Evolutionary conservation across 1,284 basidiomycete genomes (phyloP), one percentile per base, ranked within the genome.

Genomic region (Melampsora medusae): DNA sequence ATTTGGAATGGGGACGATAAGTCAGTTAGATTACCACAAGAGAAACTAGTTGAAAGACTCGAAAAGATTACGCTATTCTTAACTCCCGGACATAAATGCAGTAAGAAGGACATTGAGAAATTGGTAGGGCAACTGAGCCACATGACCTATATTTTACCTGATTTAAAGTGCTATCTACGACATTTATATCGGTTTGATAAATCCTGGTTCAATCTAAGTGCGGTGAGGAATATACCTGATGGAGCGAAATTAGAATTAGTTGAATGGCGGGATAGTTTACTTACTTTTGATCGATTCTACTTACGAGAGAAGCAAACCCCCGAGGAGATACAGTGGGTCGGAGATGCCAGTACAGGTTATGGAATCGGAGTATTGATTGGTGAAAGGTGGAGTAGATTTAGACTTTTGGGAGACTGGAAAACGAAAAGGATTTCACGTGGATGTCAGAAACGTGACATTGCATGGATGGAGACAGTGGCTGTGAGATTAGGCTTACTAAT

Each of bases 401-500:
- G 14, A 33, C 5, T 64, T 31, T 10, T 17, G 1, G 25, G 33
- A 12, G 25, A 28, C 1, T 64, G 61, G 61, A 33, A 42, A 12
- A 4, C 25, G 61, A 17, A 19, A 14, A 28, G 7, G 16, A 64
- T 42, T n/a, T 19, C 25, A 42, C 17, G 19, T 17, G n/a, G n/a
- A n/a, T n/a, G n/a, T n/a, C n/a, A 42, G 2, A 64, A 35, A 64
- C 33, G 33, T 7, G n/a, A n/a, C n/a, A n/a, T n/a, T n/a, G n/a
- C n/a, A n/a, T 64, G 61, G 61, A 4, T 64, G 19, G 28, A 64
- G 42, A 64, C 61, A 31, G 61, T 64, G n/a, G 61, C 61, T n/a
- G 42, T 64, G 19, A 1, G 61, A 28, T 19, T 64, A 16, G 61
- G 61, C 10, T 42, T 64, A n/a, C 42, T 64, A 10, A 64, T 64